A percentile compares a stretch with the other conserved stretches of the same genome.
Conservation (phyloP, 2,329 filamentous ascomycete genomes). For the Raffaelea albimanens region DNA sequence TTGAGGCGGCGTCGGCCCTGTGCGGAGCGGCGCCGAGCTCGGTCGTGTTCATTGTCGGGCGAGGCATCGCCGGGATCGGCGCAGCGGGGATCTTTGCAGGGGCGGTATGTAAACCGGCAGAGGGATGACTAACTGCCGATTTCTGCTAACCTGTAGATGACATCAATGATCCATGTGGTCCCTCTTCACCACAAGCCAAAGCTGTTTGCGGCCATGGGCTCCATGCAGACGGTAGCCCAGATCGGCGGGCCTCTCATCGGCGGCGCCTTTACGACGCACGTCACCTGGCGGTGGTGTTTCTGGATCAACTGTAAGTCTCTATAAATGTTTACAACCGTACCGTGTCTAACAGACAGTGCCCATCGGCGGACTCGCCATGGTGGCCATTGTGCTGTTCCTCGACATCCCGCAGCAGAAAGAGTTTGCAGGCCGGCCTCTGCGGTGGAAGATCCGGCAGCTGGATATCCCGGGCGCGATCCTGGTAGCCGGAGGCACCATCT, state of each 20-base stretch:
- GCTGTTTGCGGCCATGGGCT: slow-evolving; percentile 2
- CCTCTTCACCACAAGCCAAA: slow-evolving; percentile 3
- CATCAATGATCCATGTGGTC: neutral
- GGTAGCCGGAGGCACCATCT: neutral
- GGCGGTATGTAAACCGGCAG: slow-evolving; percentile 42
- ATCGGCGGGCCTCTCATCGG: slow-evolving; percentile 45
- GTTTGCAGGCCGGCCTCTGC: neutral
- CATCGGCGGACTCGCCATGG: slow-evolving; percentile 12
- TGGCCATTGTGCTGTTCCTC: slow-evolving; percentile 8
- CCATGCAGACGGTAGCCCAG: slow-evolving; percentile 9
- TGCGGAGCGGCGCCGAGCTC: slow-evolving; percentile 47
- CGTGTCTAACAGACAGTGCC: slow-evolving; percentile 9
- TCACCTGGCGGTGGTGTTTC: slow-evolving; percentile 43
- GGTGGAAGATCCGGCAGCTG: slow-evolving; percentile 6
- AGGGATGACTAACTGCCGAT: slow-evolving; percentile 36
- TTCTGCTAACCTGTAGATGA: slow-evolving; percentile 9
- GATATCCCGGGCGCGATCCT: neutral
- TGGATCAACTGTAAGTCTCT: slow-evolving; percentile 27
- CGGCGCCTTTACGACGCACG: slow-evolving; percentile 45
- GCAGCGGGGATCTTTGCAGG: slow-evolving; percentile 49
- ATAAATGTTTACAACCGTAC: no score
- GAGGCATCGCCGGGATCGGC: slow-evolving; percentile 46
- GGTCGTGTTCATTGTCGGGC: slow-evolving; percentile 42
- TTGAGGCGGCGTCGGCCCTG: slow-evolving; percentile 43
- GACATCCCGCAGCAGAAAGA: slow-evolving; percentile 2